Evolutionary conservation across 2,329 filamentous ascomycete genomes (phyloP).

Genomic region (Aspergillus glaucus): DNA sequence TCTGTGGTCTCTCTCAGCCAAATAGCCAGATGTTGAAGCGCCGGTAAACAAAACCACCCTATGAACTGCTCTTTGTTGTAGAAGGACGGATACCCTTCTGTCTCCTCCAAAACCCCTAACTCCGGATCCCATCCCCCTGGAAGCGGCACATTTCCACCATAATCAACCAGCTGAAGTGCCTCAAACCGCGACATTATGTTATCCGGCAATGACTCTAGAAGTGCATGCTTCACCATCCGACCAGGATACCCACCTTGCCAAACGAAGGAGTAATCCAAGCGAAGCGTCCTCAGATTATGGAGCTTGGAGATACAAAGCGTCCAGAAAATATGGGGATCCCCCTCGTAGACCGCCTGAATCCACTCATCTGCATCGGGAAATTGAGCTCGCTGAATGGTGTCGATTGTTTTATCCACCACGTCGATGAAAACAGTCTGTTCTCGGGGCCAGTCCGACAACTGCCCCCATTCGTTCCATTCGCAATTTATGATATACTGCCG

Average conservation of each 20-base stretch:
- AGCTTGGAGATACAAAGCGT: neutral
- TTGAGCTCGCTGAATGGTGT: neutral
- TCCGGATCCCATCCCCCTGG: neutral
- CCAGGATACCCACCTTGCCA: neutral
- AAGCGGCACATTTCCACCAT: neutral
- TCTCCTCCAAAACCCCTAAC: neutral
- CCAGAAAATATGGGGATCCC: neutral
- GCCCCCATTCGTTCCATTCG: too few species aligned
- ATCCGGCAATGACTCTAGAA: neutral
- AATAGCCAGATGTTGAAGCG: neutral
- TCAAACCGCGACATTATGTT: neutral
- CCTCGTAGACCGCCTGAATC: neutral
- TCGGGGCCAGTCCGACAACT: neutral
- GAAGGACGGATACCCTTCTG: neutral
- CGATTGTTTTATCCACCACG: neutral
- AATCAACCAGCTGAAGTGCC: neutral
- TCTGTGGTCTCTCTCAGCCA: neutral
- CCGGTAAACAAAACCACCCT: neutral
- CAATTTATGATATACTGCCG: too few species aligned
- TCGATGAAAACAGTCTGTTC: neutral
- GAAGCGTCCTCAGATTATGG: neutral
- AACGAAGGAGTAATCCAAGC: neutral
- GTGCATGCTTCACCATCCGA: neutral
- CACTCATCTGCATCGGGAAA: neutral
- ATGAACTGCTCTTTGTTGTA: neutral